A percentile compares a stretch with the other conserved stretches of the same genome.
Conservation (phyloP, 192 early-diverging fungal species). For the Coemansia sp. region DNA sequence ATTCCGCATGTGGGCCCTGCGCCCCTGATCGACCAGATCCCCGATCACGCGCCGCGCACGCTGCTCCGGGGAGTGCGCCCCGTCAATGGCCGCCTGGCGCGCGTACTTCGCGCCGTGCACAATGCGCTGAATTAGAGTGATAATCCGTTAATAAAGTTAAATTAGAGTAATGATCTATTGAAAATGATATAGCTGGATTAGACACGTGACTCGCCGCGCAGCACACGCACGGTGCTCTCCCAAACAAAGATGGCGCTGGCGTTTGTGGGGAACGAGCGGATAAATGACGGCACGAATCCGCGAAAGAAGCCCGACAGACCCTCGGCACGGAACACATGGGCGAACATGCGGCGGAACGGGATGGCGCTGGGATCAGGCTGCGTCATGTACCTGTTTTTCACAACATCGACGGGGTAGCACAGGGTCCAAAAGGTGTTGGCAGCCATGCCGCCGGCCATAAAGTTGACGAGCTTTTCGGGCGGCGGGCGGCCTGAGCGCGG, state of each 20-base stretch:
- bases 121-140: not conserved
- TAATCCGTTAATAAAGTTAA: not conserved
- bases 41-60: not conserved
- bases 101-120: not conserved
- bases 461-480: conserved; percentile 66
- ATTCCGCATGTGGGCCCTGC: conserved; percentile 9
- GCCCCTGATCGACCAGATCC: not conserved
- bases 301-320: conserved; percentile 85
- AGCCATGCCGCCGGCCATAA: conserved; percentile 78
- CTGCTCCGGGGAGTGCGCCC: conserved; percentile 3
- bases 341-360: conserved; percentile 43
- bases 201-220: conserved; percentile 27
- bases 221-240: conserved; percentile 67
- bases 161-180: no score
- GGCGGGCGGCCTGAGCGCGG: conserved; percentile 28
- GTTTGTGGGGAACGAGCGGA: conserved; percentile 94
- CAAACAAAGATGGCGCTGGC: conserved; percentile 90
- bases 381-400: conserved; percentile 94
- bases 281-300: conserved; percentile 85
- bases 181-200: conserved; percentile 1
- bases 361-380: conserved; percentile 73
- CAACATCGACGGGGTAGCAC: conserved; percentile 78
- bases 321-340: conserved; percentile 56
- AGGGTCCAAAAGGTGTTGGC: conserved; percentile 91
- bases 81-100: not conserved